A percentile compares a stretch with the other conserved stretches of the same genome.
phyloP scores from a whole-genome alignment of 805 yeast genomes.

The Starmerella apicola region DNA sequence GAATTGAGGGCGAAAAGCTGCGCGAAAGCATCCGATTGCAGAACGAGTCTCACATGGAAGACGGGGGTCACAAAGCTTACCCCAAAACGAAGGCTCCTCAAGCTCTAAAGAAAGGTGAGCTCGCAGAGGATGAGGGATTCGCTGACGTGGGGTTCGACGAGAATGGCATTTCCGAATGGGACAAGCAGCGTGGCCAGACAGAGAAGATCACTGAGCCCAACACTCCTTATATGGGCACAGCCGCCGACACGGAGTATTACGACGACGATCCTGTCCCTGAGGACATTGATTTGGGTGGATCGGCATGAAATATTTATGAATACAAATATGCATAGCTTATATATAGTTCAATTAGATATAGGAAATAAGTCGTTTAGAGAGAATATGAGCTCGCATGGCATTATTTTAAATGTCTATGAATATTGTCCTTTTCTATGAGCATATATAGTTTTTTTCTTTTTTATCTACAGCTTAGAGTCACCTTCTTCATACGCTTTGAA shows the following conservation, averaged over 20 bases:
- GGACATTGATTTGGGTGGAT: constrained; percentile 16
- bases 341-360: too few relatives aligned
- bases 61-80: constrained; percentile 10
- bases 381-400: too few relatives aligned
- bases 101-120: constrained; percentile 10
- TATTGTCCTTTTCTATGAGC: too few relatives aligned
- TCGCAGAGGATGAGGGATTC: constrained; percentile 14
- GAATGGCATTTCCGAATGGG: constrained; percentile 18
- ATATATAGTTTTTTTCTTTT: neutral
- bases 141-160: constrained; percentile 19
- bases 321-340: too few relatives aligned
- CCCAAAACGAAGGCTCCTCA: constrained; percentile 24
- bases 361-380: too few relatives aligned
- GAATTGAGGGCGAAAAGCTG: constrained; percentile 19
- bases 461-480: constrained; percentile 8
- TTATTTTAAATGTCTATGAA: too few relatives aligned
- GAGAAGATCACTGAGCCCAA: constrained; percentile 22
- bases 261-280: constrained; percentile 23
- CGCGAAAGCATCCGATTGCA: constrained; percentile 9
- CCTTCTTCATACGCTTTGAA: constrained; percentile 8
- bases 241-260: constrained; percentile 23
- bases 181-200: constrained; percentile 21
- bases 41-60: neutral
- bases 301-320: too few relatives aligned
- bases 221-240: constrained; percentile 24